Evolutionary conservation across 495 filamentous ascomycete species (phyloP).

Genomic region (Cetradonia linearis): DNA sequence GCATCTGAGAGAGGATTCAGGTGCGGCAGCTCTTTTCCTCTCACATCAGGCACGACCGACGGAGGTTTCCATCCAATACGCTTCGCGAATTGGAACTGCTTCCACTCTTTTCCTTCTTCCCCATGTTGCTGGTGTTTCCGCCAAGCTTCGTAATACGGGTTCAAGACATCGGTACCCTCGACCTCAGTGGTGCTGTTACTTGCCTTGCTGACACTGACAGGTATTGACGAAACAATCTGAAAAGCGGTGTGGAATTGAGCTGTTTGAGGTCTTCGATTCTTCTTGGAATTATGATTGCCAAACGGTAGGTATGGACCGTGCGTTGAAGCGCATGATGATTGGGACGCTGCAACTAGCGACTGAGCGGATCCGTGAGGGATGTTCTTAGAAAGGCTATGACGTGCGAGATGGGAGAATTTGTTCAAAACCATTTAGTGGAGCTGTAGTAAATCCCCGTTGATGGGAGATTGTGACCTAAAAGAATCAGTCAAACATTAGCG

Average conservation of each 20-base stretch:
- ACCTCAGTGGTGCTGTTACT: constrained; percentile 23
- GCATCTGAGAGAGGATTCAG: constrained; percentile 19
- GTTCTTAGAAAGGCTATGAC: constrained; percentile 90
- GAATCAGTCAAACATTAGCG: not conserved
- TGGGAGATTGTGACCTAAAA: constrained; percentile 1
- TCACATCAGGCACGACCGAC: constrained; percentile 41
- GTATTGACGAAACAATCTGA: constrained; percentile 44
- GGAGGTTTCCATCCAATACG: constrained; percentile 73
- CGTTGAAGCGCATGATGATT: constrained; percentile 74
- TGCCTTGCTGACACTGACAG: constrained; percentile 33
- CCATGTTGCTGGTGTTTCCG: constrained; percentile 62
- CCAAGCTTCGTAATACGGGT: constrained; percentile 83
- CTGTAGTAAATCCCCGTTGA: constrained; percentile 22
- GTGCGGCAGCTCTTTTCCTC: constrained; percentile 32
- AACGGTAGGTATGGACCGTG: constrained; percentile 49
- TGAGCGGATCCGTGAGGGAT: constrained; percentile 96
- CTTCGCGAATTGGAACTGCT: constrained; percentile 77
- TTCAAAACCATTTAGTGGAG: constrained; percentile 74
- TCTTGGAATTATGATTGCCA: constrained; percentile 38
- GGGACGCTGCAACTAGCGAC: constrained; percentile 89
- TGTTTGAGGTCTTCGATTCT: constrained; percentile 49
- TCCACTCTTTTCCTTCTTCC: constrained; percentile 70
- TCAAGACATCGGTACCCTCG: constrained; percentile 49
- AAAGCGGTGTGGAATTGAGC: constrained; percentile 70
- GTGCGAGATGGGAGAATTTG: constrained; percentile 80